Evolutionary conservation across 257 asterid species (phyloP).

Genomic region (Plectranthus barbatus): DNA sequence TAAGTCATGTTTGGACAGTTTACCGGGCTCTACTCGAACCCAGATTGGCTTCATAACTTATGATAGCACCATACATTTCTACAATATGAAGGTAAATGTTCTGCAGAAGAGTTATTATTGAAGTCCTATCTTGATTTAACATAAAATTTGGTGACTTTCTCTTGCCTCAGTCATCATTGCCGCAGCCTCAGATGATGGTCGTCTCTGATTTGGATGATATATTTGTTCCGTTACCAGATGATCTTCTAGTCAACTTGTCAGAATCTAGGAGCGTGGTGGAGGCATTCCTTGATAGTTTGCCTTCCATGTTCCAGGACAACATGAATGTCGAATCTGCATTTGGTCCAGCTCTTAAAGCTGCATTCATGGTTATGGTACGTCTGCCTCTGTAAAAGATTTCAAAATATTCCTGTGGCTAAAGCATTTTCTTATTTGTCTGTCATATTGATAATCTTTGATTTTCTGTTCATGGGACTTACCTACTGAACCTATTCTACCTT

Average conservation of each 20-base stretch:
- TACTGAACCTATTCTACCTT: constrained; percentile 8
- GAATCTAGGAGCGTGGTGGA: constrained; percentile 92
- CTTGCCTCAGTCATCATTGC: constrained; percentile 66
- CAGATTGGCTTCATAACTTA: constrained; percentile 94
- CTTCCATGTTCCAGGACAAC: constrained; percentile 87
- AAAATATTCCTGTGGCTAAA: neutral
- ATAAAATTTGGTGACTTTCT: constrained; percentile 19
- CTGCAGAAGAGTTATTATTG: constrained; percentile 8
- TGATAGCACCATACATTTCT: constrained; percentile 93
- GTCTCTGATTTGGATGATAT: constrained; percentile 79
- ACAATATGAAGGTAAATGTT: constrained; percentile 77
- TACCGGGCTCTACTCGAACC: constrained; percentile 90
- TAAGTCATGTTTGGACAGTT: constrained; percentile 73
- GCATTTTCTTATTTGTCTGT: neutral
- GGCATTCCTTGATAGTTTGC: constrained; percentile 90
- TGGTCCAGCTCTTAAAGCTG: constrained; percentile 97
- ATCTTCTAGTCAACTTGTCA: constrained; percentile 92
- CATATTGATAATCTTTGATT: neutral
- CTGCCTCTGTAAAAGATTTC: constrained; percentile 4
- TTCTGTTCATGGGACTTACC: neutral
- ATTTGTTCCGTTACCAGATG: constrained; percentile 79
- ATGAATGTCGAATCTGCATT: constrained; percentile 95
- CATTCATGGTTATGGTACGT: constrained; percentile 92
- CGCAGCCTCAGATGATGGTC: constrained; percentile 88
- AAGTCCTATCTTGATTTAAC: constrained; percentile 6